Percentiles rank a stretch among this genome's conserved stretches.
phyloP scores from a whole-genome alignment of 2,329 filamentous ascomycete species.

The Xylariaceae sp. region DNA sequence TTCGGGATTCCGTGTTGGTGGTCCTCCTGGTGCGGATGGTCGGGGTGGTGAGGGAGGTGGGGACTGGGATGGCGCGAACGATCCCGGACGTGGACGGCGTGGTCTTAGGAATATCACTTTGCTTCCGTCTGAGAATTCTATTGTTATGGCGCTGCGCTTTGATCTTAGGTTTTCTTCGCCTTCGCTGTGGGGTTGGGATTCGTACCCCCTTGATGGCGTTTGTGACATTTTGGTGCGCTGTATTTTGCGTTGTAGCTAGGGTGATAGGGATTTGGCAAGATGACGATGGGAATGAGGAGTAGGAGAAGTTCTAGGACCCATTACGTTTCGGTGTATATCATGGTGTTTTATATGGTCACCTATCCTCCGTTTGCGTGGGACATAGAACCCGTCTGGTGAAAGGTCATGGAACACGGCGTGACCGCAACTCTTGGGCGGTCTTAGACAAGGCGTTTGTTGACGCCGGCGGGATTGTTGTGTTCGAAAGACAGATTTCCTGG shows the following conservation, averaged over 20 bases:
- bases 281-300: too few species aligned
- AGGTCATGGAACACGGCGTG: slow-evolving; percentile 4
- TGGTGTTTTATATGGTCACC: slow-evolving; percentile 6
- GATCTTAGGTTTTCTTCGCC: background rate
- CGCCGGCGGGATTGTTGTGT: background rate
- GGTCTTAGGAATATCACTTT: slow-evolving; percentile 6
- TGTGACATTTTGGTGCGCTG: slow-evolving; percentile 1
- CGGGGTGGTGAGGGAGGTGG: background rate
- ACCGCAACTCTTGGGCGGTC: background rate
- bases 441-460: slow-evolving; percentile 15
- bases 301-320: background rate
- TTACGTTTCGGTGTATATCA: too few species aligned
- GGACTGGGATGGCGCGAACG: background rate
- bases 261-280: too few species aligned
- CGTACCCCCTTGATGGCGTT: background rate
- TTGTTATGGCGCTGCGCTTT: slow-evolving; percentile 10
- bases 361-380: slow-evolving; percentile 2
- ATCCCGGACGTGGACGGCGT: background rate
- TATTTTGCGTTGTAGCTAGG: too few species aligned
- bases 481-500: slow-evolving; percentile 10
- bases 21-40: background rate
- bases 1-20: background rate
- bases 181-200: background rate
- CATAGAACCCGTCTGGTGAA: background rate
- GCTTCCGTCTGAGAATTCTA: slow-evolving; percentile 13